phyloP scores from a whole-genome alignment of 108 stramenopile species.

The Cyclostephanos invisitatus region DNA sequence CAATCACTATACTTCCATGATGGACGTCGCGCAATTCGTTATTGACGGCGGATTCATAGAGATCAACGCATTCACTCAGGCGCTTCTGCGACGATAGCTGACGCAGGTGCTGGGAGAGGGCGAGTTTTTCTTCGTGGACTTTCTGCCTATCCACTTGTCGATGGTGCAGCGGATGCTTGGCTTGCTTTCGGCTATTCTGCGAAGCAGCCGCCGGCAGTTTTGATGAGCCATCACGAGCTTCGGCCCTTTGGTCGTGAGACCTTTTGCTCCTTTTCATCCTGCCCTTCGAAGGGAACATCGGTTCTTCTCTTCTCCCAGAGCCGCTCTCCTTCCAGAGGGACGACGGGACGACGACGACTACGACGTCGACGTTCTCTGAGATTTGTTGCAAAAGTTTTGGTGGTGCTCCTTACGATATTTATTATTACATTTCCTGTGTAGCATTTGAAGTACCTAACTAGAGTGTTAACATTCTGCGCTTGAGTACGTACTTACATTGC shows the following conservation, averaged over 20 bases:
- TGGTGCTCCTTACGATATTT: too few relatives aligned
- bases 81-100: slow-evolving; percentile 68
- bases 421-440: too few relatives aligned
- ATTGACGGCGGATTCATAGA: slow-evolving; percentile 57
- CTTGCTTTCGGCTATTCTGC: background rate
- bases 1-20: slow-evolving; percentile 82
- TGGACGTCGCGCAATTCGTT: slow-evolving; percentile 67
- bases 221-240: background rate
- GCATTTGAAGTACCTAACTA: too few relatives aligned
- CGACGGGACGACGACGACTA: too few relatives aligned
- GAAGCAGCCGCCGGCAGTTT: background rate
- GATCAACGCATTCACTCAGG: slow-evolving; percentile 58
- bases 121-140: slow-evolving; percentile 19
- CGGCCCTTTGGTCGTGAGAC: background rate
- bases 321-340: too few relatives aligned
- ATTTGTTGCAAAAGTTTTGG: too few relatives aligned
- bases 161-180: background rate
- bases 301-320: too few relatives aligned
- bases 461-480: too few relatives aligned
- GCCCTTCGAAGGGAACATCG: background rate
- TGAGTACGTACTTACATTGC: too few relatives aligned
- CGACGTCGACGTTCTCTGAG: too few relatives aligned
- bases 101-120: slow-evolving; percentile 65
- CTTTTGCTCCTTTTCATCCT: slow-evolving; percentile 7
- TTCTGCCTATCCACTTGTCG: slow-evolving; percentile 4